Conservation (phyloP, 768 basidiomycete species). For the Trametes punicea region DNA sequence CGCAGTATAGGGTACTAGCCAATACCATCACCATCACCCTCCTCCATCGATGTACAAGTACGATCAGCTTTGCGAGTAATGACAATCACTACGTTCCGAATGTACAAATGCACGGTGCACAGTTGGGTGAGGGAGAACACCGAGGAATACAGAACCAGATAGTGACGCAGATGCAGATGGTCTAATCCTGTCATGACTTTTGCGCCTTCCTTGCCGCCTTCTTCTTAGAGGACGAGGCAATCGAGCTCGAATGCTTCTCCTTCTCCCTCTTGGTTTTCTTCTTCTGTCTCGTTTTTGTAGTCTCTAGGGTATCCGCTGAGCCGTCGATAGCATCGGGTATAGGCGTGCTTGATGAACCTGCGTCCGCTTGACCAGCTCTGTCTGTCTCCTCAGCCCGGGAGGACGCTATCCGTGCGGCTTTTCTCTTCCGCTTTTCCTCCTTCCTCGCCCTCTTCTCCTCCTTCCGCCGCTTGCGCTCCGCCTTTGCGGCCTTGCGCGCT, state of each 20-base stretch:
- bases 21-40: constrained; percentile 7
- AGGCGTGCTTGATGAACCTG: too few relatives aligned
- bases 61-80: not conserved
- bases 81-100: not conserved
- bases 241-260: not conserved
- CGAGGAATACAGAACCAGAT: not conserved
- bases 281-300: not conserved
- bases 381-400: too few relatives aligned
- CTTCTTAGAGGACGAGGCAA: not conserved
- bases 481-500: constrained; percentile 13
- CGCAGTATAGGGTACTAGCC: constrained; percentile 3
- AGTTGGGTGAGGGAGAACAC: not conserved
- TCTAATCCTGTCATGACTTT: not conserved
- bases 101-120: not conserved
- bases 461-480: constrained; percentile 22
- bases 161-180: not conserved
- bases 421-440: constrained; percentile 21
- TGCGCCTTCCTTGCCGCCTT: not conserved
- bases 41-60: constrained; percentile 10
- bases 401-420: constrained; percentile 9
- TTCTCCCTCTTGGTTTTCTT: not conserved
- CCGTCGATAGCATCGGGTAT: not conserved
- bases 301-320: not conserved
- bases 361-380: not conserved
- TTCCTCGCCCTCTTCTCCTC: constrained; percentile 28